Evolutionary conservation across 257 asterid genomes (phyloP), one percentile per base, ranked within the genome.

Genomic region (Lavandula angustifolia): DNA sequence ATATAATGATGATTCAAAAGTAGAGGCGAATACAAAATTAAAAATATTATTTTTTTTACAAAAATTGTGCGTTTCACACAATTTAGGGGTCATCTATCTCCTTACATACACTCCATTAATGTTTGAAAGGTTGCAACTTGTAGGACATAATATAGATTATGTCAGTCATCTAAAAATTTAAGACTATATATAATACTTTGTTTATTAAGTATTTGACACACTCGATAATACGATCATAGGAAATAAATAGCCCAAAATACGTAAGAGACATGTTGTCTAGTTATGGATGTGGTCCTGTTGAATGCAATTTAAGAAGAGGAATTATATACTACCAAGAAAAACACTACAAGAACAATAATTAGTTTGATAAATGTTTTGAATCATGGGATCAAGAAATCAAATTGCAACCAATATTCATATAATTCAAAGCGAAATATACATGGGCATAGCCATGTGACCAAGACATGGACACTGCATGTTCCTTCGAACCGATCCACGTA

Each of bases 391-490:
- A 61, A 33, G 40, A 73, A 54, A 61, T 73, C 49, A 37, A 54
- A 54, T 67, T 52, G 65, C 60, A 55, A 6, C 14, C 41, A 9
- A 43, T 43, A 41, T 44, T 33, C 18, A 52, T 60, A 60, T 51
- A 60, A 44, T 27, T 68, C 79, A 72, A 56, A 73, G 54, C 42
- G 78, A 68, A 47, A 69, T 50, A 54, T 46, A 68, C 13, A 64
- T 64, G 66, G 72, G 75, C 78, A 72, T 11, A 18, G 55, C 76
- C 84, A 79, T 81, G 91, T 84, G 91, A 74, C n/a, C 54, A 34
- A 59, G 71, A 78, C 81, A 76, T 76, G 85, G 76, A 76, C 72
- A 48, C 9, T 49, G 52, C 72, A 54, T 68, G 66, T 54, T 53
- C 57, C 71, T 22, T 62, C 48, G 63, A 66, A 27, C 64, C 38